Evolutionary conservation across 225 moss, liverwort and hornwort genomes (phyloP), one percentile per base, ranked within the genome.

Genomic region (Anthoceros angustus): DNA sequence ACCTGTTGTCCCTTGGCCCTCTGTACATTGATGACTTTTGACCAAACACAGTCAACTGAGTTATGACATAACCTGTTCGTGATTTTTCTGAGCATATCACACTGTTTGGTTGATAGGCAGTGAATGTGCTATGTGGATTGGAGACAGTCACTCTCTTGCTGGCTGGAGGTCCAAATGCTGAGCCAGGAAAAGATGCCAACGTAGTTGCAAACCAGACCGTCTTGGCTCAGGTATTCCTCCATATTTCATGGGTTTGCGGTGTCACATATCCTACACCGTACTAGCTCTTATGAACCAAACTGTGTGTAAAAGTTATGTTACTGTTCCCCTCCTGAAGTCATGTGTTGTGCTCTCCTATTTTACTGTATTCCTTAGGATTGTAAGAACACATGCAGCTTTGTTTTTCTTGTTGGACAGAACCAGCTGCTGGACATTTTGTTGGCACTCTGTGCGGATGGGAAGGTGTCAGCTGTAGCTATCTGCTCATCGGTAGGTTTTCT

Each of bases 191-290:
- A 72, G 98, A 98, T 78, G 67, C 84, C 49, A 98, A 92, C 64
- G 74, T 92, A 39, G 76, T 87, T 20, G 82, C 92, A 41, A 98
- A 92, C 77, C 98, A 92, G 78, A 87, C 98, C 5, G 48, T 87
- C 65, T 79, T 98, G 67, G 86, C 88, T 64, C 98, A 98, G 98
- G 98, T 98, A n/a, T n/a, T n/a, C n/a, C n/a, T n/a, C n/a, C n/a
- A n/a, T n/a, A n/a, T n/a, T n/a, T n/a, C n/a, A n/a, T n/a, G n/a
- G n/a, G n/a, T n/a, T n/a, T n/a, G n/a, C n/a, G n/a, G n/a, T n/a
- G n/a, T n/a, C n/a, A n/a, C n/a, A n/a, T n/a, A n/a, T n/a, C n/a
- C n/a, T n/a, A n/a, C n/a, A n/a, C n/a, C n/a, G n/a, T n/a, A n/a
- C n/a, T n/a, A n/a, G n/a, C n/a, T n/a, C n/a, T n/a, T n/a, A n/a